Base-by-base conservation (phyloP, 2,329 filamentous ascomycete genomes). In the Fusarium pseudocircinatum region DNA sequence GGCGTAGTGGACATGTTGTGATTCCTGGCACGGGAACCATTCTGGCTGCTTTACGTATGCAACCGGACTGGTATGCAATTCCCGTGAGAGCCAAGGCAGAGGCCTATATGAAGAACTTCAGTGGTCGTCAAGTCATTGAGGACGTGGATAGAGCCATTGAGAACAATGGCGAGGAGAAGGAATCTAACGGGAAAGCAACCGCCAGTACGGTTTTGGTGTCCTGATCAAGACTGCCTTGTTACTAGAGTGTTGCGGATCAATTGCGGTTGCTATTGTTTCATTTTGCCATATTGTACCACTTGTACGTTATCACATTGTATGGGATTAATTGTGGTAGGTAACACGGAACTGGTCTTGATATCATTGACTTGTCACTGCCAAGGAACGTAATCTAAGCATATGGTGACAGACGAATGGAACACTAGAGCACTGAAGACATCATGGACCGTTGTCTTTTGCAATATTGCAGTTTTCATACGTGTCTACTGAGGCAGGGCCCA, bases 51-150 rank as follows among this genome's bases (percentile, higher is more conserved):
- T 77, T 90, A 65, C 83, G 88, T 39, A 85, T 82, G 0, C 80
- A 89, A 73, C 91, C 92, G n/a, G 82, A 89, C 74, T 94, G 91
- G 91, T 85, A 90, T 77, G 85, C 90, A 81, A 84, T 87, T 73
- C 77, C 80, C 22, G n/a, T 88, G 65, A 82, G 91, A 70, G 83
- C 84, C 37, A 80, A 81, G 67, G 80, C 79, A 28, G 77, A 83
- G 70, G 77, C 71, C 26, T 82, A 82, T 63, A 87, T 87, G 85
- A 71, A 73, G 32, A 81, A 82, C 49, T 87, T 84, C 76, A 80
- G 72, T 28, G 86, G 85, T 9, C 79, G 84, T 46, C 85, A 88
- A 79, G 85, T 87, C 28, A 83, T 87, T 32, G 65, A 82, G 69
- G 85, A 88, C 67, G 77, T 85, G 49, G 81, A 83, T 37, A 80